Conservation (phyloP, 2,329 filamentous ascomycete species). For the Verticillium dahliae region DNA sequence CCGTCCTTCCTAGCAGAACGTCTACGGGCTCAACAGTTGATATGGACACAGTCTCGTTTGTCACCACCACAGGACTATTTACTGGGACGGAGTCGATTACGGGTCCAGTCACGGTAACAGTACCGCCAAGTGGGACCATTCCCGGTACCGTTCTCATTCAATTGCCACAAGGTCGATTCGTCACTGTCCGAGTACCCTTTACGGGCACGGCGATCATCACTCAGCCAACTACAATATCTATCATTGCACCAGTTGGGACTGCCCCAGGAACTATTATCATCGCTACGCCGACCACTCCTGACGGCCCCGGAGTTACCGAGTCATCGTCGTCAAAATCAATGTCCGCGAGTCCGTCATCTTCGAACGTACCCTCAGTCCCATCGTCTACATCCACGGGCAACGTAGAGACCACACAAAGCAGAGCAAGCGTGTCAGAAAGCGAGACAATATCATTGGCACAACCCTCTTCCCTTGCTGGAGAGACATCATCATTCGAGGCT, state of each 20-base stretch:
- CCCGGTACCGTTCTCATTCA: constrained; percentile 6
- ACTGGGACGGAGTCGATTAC: background rate
- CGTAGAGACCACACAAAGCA: background rate
- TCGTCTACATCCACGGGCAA: background rate
- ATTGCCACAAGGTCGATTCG: background rate
- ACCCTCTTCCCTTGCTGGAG: background rate
- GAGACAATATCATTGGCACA: background rate
- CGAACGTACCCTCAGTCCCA: background rate
- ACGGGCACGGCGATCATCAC: constrained; percentile 1
- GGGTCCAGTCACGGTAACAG: constrained; percentile 6
- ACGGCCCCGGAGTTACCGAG: background rate
- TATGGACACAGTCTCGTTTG: constrained; percentile 4
- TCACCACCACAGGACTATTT: constrained; percentile 6
- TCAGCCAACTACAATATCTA: constrained; percentile 2
- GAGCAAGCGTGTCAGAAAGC: background rate
- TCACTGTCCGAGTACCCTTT: background rate
- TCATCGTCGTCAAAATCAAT: background rate
- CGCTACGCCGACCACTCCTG: background rate
- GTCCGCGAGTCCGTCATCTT: background rate
- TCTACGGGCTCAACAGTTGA: constrained; percentile 6
- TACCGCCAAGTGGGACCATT: constrained; percentile 5
- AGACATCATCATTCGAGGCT: background rate
- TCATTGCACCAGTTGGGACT: constrained; percentile 3
- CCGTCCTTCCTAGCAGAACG: background rate
- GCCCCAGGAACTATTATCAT: constrained; percentile 7